These are phyloP conservation scores for Phytophthora pinifolia DNA, from an alignment of 352 stramenopile genomes.

Conservation along the genomic window DNA sequence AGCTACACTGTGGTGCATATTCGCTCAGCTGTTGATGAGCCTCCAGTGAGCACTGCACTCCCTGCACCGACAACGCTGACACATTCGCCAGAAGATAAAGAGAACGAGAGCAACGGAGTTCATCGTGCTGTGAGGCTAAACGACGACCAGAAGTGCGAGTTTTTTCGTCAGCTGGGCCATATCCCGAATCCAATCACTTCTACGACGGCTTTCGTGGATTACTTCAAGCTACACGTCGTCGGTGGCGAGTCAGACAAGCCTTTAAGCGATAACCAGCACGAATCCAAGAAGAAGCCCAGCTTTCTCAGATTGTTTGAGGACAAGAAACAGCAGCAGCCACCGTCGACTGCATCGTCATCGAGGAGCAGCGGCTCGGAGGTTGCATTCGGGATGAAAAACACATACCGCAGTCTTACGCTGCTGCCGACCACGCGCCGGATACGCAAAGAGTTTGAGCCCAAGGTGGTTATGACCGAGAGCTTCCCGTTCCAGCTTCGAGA, in stretches of 20 bases:
- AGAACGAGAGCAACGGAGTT: conserved; percentile 7
- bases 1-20: conserved; percentile 56
- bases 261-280: conserved; percentile 19
- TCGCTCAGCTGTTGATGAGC: conserved; percentile 26
- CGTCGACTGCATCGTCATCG: background rate
- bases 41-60: background rate
- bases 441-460: conserved; percentile 75
- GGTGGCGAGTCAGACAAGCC: conserved; percentile 3
- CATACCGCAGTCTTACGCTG: conserved; percentile 64
- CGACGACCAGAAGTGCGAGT: conserved; percentile 53
- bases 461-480: conserved; percentile 72
- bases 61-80: background rate
- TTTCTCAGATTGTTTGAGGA: conserved; percentile 56
- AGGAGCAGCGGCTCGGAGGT: background rate
- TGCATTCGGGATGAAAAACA: conserved; percentile 42
- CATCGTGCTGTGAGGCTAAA: conserved; percentile 25
- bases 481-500: conserved; percentile 75
- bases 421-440: conserved; percentile 43
- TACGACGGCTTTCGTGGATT: conserved; percentile 69
- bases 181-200: conserved; percentile 71
- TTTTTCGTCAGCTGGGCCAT: conserved; percentile 54
- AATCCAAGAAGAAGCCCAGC: conserved; percentile 38
- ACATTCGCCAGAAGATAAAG: conserved; percentile 8
- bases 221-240: conserved; percentile 40
- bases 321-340: conserved; percentile 23